Base-by-base conservation (phyloP, 2,329 filamentous ascomycete species). In the Curvularia hawaiiensis region DNA sequence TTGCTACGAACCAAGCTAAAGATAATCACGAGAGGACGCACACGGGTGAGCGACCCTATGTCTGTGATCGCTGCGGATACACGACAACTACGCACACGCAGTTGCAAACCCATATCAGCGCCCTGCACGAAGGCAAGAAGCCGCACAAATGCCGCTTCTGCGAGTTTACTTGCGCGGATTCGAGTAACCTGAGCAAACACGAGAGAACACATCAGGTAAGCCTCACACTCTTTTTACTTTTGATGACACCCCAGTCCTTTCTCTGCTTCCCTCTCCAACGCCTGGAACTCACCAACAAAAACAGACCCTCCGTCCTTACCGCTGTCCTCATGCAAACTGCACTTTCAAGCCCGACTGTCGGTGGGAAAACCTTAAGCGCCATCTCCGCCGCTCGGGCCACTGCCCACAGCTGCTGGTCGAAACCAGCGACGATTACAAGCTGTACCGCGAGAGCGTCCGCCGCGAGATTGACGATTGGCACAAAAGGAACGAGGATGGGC, bases 11-110 rank as follows among this genome's bases (percentile, higher is more conserved):
- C 43, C 75, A 77, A 63, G 74, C 74, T n/a, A 73, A 76, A 50
- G 73, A 77, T 40, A 77, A 77, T 40, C 75, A 77, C 44, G 70
- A 75, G 56, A 67, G 74, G 8, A 77, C 75, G 2, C 75, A 77
- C 47, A 75, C 73, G 0, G 74, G 74, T 16, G 69, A 73, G 35
- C 64, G 73, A 12, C 75, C 75, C 2, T 77, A 76, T 31, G 65
- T 69, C 8, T 77, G 75, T 49, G 67, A 74, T 33, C 65, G 69
- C 18, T 77, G 75, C 50, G 70, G 67, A 2, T 76, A 76, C 47
- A 75, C 69, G 1, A 76, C 75, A 1, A 76, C 75, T 0, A 77
- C 75, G n/a, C 73, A 75, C 35, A 77, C 75, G 4, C 75, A 77
- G 44, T 48, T 75, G 12, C 71, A 75, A 59, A 77, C 74, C 8